These are phyloP conservation scores for Annulohypoxylon truncatum DNA, from an alignment of 2,329 filamentous ascomycete species.

Conservation along the genomic window DNA sequence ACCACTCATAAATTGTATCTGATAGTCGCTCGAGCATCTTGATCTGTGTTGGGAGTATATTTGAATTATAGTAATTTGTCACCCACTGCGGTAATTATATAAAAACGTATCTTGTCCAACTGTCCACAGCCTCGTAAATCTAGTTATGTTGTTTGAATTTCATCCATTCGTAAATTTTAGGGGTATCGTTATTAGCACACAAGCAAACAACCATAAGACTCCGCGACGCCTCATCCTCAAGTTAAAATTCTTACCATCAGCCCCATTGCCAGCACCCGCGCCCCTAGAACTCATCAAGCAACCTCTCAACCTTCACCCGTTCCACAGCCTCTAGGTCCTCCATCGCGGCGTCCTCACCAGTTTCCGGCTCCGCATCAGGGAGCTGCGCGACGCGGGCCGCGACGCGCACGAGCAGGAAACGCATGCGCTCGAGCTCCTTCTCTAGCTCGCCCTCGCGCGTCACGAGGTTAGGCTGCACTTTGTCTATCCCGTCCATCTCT, in stretches of 20 bases:
- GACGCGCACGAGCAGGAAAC: conserved; percentile 70
- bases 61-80: no score
- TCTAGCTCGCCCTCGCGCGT: conserved; percentile 74
- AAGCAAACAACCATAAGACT: background rate
- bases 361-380: conserved; percentile 42
- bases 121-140: background rate
- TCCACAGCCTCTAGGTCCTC: conserved; percentile 55
- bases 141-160: background rate
- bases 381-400: conserved; percentile 62
- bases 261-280: background rate
- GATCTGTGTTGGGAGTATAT: background rate
- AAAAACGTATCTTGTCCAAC: background rate
- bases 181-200: conserved; percentile 29
- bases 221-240: background rate
- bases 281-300: conserved; percentile 53
- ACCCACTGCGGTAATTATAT: no score
- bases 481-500: conserved; percentile 49
- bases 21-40: background rate
- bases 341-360: conserved; percentile 44
- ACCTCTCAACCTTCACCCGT: conserved; percentile 56
- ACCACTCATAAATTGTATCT: conserved; percentile 1
- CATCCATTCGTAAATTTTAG: background rate
- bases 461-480: conserved; percentile 74
- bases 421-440: conserved; percentile 73
- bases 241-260: background rate